Percentiles rank a stretch among this genome's conserved stretches.
Conservation (phyloP, 495 filamentous ascomycete species). For the Parathielavia appendiculata region DNA sequence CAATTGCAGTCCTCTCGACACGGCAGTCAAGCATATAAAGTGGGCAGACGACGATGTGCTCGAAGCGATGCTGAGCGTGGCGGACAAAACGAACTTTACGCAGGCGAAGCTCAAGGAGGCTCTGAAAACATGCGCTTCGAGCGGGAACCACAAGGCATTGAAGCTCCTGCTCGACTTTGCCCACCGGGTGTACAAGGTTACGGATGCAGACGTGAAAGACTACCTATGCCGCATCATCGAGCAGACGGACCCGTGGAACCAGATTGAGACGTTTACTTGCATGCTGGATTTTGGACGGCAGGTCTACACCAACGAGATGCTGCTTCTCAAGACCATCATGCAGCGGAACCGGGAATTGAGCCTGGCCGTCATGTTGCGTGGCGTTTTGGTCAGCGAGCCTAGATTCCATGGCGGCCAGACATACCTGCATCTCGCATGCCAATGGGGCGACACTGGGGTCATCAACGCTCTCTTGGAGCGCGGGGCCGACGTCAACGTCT, state of each 20-base stretch:
- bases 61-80: constrained; percentile 21
- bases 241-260: constrained; percentile 24
- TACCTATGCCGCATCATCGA: constrained; percentile 23
- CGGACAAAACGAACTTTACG: constrained; percentile 17
- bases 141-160: constrained; percentile 26
- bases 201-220: constrained; percentile 19
- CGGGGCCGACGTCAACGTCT: constrained; percentile 26
- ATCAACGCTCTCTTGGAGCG: constrained; percentile 25
- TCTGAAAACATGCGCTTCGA: constrained; percentile 19
- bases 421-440: constrained; percentile 26
- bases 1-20: constrained; percentile 21
- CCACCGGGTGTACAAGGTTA: constrained; percentile 14
- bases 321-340: constrained; percentile 23
- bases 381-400: constrained; percentile 21
- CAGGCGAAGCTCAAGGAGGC: constrained; percentile 19
- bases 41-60: constrained; percentile 23
- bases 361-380: constrained; percentile 24
- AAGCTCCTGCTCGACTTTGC: constrained; percentile 21
- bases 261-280: constrained; percentile 25
- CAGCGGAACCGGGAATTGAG: constrained; percentile 22
- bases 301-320: constrained; percentile 23
- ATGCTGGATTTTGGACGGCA: constrained; percentile 20
- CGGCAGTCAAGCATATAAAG: constrained; percentile 23
- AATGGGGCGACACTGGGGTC: constrained; percentile 23
- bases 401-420: constrained; percentile 23